Evolutionary conservation across 495 filamentous ascomycete genomes (phyloP).

Genomic region (Parathielavia appendiculata): DNA sequence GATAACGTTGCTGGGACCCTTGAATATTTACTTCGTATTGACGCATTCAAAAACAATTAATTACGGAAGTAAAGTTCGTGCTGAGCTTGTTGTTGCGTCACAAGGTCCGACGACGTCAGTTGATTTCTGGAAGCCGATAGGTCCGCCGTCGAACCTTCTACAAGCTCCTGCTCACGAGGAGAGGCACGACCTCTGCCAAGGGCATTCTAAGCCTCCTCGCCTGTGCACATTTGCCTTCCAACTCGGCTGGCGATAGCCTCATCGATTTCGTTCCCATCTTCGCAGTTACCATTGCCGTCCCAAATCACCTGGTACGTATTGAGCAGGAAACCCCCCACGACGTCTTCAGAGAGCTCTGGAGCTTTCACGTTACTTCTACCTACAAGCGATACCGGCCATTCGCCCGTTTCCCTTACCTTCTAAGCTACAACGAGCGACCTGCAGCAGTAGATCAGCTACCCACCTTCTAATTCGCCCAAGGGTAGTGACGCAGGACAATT

Average conservation of each 20-base stretch:
- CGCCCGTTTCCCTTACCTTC: constrained; percentile 9
- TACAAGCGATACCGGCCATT: constrained; percentile 8
- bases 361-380: constrained; percentile 2
- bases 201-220: constrained; percentile 8
- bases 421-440: constrained; percentile 20
- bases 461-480: constrained; percentile 19
- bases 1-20: too few relatives aligned
- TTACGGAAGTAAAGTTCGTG: neutral
- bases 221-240: neutral
- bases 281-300: constrained; percentile 5
- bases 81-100: neutral
- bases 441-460: constrained; percentile 14
- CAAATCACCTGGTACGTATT: neutral
- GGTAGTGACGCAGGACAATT: constrained; percentile 8
- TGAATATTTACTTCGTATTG: too few relatives aligned
- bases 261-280: neutral
- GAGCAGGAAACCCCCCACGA: constrained; percentile 4
- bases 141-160: constrained; percentile 34
- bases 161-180: constrained; percentile 16
- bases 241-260: constrained; percentile 9
- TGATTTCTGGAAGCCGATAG: constrained; percentile 19
- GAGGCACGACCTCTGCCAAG: constrained; percentile 23
- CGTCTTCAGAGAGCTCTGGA: constrained; percentile 13
- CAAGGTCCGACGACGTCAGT: neutral
- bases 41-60: too few relatives aligned